Evolutionary conservation across 2,329 filamentous ascomycete genomes (phyloP), one percentile per base, ranked within the genome.

Genomic region (Colletotrichum eremochloae): DNA sequence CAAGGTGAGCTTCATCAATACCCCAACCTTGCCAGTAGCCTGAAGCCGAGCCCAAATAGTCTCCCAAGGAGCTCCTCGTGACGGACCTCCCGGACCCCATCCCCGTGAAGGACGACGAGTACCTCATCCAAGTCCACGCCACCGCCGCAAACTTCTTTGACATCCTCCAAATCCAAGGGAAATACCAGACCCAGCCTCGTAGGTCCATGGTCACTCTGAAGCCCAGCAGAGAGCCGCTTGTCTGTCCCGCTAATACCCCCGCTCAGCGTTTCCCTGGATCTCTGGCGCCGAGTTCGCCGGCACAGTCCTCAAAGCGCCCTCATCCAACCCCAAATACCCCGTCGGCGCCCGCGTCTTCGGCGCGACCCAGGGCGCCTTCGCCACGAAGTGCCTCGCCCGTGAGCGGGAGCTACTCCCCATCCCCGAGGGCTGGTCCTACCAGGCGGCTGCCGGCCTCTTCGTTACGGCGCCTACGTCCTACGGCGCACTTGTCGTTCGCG

Each of bases 61-160:
- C 91, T 44, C 94, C 95, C 2, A 85, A 91, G 74, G 93, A 96
- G 79, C 93, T 98, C 81, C 88, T 86, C 74, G 92, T 97, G 75
- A 88, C 90, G 24, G 87, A 90, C 31, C 88, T 97, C 18, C 91
- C 94, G 24, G 93, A 95, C 66, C 95, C 94, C 0, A 84, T 84
- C 1, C 94, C 95, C 1, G 86, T 87, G 11, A 82, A 90, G 42
- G 85, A 93, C 79, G 85, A 93, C 79, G 90, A 97, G 84, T 98
- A 98, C 81, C 87, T 97, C 75, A 93, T 98, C 80, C 89, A 91
- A 79, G 93, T 98, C 78, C 93, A 94, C 82, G 94, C 96, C 58
- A 89, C 93, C 0, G 96, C 94, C 29, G 94, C 94, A 78, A 98
- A 98, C 85, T 98, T 98, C 88, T 98, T 98, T 86, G 96, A 98